Evolutionary conservation across 495 filamentous ascomycete genomes (phyloP), one percentile per base, ranked within the genome.

Genomic region (Podospora pseudopauciseta): DNA sequence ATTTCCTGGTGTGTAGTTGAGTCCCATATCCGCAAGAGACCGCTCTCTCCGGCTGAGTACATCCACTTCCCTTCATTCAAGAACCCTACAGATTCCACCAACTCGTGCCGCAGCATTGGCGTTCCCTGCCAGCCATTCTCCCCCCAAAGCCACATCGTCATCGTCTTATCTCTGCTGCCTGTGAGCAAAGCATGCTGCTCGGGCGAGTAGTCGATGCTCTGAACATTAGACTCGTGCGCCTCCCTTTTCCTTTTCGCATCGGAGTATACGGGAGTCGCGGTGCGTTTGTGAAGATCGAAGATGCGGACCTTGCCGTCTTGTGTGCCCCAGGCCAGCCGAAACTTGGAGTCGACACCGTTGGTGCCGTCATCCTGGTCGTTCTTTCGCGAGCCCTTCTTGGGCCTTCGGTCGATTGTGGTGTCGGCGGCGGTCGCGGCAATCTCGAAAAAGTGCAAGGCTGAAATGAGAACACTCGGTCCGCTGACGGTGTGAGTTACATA

Each of bases 401-500:
- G 18, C 56, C 72, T 78, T 60, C 58, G 69, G 34, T 65, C 67
- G 16, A 44, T 28, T 15, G 65, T 20, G 18, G 58, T 68, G 6
- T 79, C 78, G 20, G 75, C 74, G 1, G 78, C 73, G 20, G 80
- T 72, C 1, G 74, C 81, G 28, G 85, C 82, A 15, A 91, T 82
- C 74, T 96, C 89, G 77, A 97, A 99, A 77, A 99, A 99, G 73
- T 88, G 88, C 27, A 98, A 82, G 5, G 95, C 92, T 5, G 95
- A 96, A 26, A 99, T 86, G 49, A 98, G 86, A 5, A 95, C 92
- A 70, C 91, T 90, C 67, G 94, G 94, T 18, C 94, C 95, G 70
- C 92, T 89, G 76, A 99, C 94, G 2, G 93, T 97, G 77, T 99
- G 95, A 18, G 95, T 99, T 28, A 92, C 87, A 76, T 89, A 98